Conservation (phyloP, 768 basidiomycete genomes). For the Pleurotus sapidus region DNA sequence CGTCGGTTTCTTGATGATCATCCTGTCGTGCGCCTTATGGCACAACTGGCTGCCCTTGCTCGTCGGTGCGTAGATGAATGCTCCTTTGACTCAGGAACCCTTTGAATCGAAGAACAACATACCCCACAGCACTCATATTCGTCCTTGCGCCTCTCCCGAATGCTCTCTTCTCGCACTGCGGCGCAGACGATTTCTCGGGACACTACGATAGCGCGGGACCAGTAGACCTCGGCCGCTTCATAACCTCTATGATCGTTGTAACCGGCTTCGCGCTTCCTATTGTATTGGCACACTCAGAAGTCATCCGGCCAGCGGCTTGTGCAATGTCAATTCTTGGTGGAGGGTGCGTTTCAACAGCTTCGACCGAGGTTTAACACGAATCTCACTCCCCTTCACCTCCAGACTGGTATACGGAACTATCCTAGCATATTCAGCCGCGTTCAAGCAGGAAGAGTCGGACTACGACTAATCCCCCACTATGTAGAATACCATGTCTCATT, state of each 20-base stretch:
- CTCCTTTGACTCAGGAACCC: background rate
- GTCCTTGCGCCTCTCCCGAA: constrained; percentile 96
- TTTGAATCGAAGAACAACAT: constrained; percentile 1
- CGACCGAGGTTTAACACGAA: background rate
- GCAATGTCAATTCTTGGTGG: constrained; percentile 96
- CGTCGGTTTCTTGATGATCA: constrained; percentile 95
- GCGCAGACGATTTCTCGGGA: constrained; percentile 81
- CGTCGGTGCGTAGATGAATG: constrained; percentile 67
- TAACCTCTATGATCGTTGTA: constrained; percentile 87
- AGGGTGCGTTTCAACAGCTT: constrained; percentile 48
- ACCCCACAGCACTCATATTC: constrained; percentile 79
- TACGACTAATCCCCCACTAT: constrained; percentile 49
- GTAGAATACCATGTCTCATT: background rate
- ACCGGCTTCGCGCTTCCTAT: constrained; percentile 93
- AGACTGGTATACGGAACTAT: constrained; percentile 91
- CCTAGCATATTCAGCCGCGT: constrained; percentile 80
- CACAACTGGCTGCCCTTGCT: constrained; percentile 95
- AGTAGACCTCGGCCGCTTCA: constrained; percentile 90
- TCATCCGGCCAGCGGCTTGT: constrained; percentile 83
- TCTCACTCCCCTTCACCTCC: constrained; percentile 5
- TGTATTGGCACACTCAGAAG: constrained; percentile 86
- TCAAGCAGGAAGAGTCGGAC: constrained; percentile 80
- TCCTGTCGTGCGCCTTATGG: constrained; percentile 95
- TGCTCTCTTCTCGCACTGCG: constrained; percentile 90
- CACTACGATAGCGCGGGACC: constrained; percentile 70